A percentile compares a stretch with the other conserved stretches of the same genome.
Evolutionary conservation across 441 rosid species (phyloP).

Genomic region (Erodium chrysanthum): DNA sequence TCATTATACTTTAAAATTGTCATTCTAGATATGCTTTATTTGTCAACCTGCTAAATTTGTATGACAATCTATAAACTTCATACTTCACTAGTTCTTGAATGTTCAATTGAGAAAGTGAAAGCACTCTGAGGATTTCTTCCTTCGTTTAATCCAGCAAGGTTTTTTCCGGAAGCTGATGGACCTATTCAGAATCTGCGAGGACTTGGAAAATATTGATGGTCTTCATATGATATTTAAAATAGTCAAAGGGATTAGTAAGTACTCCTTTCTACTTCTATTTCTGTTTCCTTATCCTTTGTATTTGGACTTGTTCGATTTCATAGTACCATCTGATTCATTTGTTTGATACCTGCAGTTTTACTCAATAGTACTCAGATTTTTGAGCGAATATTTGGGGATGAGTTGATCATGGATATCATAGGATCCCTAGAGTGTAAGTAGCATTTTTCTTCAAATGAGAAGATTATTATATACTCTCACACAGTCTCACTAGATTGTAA

Average conservation of each 20-base stretch:
- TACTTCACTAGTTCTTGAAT: neutral
- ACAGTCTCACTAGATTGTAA: no score
- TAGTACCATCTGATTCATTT: constrained; percentile 20
- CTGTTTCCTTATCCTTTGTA: constrained; percentile 9
- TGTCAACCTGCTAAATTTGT: neutral
- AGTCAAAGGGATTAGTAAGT: constrained; percentile 87
- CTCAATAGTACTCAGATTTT: constrained; percentile 85
- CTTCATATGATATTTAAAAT: constrained; percentile 92
- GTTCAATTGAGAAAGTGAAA: neutral
- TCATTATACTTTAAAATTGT: no score
- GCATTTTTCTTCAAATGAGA: no score
- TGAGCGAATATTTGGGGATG: constrained; percentile 90
- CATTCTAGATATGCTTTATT: neutral
- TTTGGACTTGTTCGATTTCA: constrained; percentile 10
- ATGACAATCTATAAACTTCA: neutral
- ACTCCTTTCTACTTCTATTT: constrained; percentile 12
- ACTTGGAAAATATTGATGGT: constrained; percentile 70
- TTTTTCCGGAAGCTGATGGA: constrained; percentile 79
- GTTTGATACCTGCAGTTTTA: constrained; percentile 49
- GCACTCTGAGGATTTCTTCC: constrained; percentile 8
- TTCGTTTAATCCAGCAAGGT: constrained; percentile 56
- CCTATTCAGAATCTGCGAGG: constrained; percentile 81
- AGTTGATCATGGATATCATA: constrained; percentile 80
- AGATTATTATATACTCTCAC: no score
- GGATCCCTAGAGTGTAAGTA: constrained; percentile 90